These are phyloP conservation scores for Chlamydomonas reinhardtii DNA, from an alignment of 163 green algal genomes.

Conservation along the genomic window DNA sequence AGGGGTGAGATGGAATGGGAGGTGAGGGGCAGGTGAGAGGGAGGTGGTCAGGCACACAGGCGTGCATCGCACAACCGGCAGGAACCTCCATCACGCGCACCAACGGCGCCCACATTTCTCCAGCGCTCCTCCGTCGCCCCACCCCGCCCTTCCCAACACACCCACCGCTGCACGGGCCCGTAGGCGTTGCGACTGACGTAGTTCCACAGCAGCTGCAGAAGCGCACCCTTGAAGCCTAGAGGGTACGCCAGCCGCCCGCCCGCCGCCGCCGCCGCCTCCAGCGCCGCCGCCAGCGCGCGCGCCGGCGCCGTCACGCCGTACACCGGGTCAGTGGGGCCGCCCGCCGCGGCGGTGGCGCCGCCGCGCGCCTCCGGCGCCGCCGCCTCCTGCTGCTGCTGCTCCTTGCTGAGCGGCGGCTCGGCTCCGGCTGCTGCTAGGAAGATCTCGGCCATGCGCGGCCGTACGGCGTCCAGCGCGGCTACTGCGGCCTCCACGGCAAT, in stretches of 20 bases:
- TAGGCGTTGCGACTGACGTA: conserved; percentile 41
- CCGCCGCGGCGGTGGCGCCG: not conserved
- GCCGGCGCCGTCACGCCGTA: conserved; percentile 29
- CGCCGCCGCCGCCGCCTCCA: conserved; percentile 1
- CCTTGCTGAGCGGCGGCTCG: conserved; percentile 4
- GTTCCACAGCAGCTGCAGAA: conserved; percentile 53
- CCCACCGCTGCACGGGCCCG: conserved; percentile 8
- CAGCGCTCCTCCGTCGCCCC: no score
- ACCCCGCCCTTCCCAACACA: no score
- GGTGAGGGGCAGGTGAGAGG: not conserved
- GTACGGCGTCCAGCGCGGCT: not conserved
- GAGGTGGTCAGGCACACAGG: no score
- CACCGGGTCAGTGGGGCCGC: conserved; percentile 2
- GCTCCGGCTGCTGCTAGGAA: conserved; percentile 16
- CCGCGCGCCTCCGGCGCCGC: conserved; percentile 32
- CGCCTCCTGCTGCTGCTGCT: not conserved
- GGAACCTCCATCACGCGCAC: no score
- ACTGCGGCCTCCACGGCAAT: conserved; percentile 8
- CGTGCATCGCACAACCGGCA: no score
- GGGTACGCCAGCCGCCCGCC: not conserved
- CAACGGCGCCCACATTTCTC: no score
- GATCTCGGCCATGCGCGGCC: not conserved
- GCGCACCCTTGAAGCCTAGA: conserved; percentile 17
- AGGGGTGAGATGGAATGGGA: not conserved
- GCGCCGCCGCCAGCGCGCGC: conserved; percentile 23